Evolutionary conservation across 2,329 filamentous ascomycete species (phyloP).

Genomic region (Celoporthe dispersa): DNA sequence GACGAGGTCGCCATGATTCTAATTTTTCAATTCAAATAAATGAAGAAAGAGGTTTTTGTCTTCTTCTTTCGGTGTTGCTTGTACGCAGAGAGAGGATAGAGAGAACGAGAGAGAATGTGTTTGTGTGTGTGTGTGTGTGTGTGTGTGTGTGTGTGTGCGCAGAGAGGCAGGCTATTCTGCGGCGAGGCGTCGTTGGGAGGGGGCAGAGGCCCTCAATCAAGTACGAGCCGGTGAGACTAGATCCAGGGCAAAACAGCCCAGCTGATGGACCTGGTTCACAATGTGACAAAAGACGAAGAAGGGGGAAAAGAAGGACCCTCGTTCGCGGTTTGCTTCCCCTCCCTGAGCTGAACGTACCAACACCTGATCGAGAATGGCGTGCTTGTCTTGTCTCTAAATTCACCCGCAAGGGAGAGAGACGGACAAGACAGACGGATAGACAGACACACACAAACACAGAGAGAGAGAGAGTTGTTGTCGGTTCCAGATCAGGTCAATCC

Average conservation of each 20-base stretch:
- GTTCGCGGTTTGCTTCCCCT: not conserved
- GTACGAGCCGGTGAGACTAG: conserved; percentile 14
- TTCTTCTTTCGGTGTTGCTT: not conserved
- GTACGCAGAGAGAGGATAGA: not conserved
- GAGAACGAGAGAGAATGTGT: not conserved
- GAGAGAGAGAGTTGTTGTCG: not conserved
- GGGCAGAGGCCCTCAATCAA: conserved; percentile 21
- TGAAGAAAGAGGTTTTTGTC: not conserved
- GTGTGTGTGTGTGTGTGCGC: not conserved
- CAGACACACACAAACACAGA: too few species aligned
- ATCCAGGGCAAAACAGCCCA: not conserved
- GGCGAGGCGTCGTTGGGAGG: not conserved
- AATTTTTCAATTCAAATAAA: not conserved
- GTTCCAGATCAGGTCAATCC: not conserved
- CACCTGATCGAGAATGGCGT: not conserved
- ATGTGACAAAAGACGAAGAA: not conserved
- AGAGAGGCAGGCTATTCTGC: not conserved
- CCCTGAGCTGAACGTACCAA: not conserved
- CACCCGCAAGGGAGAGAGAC: conserved; percentile 14
- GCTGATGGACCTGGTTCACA: conserved; percentile 6
- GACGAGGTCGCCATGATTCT: conserved; percentile 20
- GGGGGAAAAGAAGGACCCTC: not conserved
- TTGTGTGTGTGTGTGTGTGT: not conserved
- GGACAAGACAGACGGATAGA: not conserved
- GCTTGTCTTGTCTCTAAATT: conserved; percentile 6